Evolutionary conservation across 768 basidiomycete species (phyloP).

Genomic region (Boletus sp.): DNA sequence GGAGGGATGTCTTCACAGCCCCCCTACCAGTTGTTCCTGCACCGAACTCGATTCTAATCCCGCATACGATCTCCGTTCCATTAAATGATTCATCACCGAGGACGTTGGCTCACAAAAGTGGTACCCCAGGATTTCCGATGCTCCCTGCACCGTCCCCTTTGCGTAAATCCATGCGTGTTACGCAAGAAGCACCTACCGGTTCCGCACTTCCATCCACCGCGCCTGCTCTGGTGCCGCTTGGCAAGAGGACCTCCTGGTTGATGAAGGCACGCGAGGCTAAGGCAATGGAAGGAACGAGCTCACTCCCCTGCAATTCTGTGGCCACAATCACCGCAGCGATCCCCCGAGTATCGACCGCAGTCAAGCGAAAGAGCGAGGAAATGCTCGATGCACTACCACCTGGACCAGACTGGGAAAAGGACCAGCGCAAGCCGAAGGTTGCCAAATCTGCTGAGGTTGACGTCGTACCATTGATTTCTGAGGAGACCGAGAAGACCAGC

Average conservation of each 20-base stretch:
- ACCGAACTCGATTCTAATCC: slow-evolving; percentile 5
- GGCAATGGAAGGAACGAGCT: slow-evolving; percentile 51
- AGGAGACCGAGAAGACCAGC: slow-evolving; percentile 6
- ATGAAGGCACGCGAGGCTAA: slow-evolving; percentile 74
- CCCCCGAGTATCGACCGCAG: slow-evolving; percentile 24
- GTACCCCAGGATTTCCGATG: slow-evolving; percentile 51
- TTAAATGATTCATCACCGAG: slow-evolving; percentile 34
- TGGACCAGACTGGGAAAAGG: slow-evolving; percentile 32
- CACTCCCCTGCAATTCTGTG: slow-evolving; percentile 26
- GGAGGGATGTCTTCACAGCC: slow-evolving; percentile 24
- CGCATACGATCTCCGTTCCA: slow-evolving; percentile 32
- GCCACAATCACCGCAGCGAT: slow-evolving; percentile 1
- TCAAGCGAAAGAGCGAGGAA: slow-evolving; percentile 70
- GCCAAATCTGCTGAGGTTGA: slow-evolving; percentile 44
- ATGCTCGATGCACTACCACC: slow-evolving; percentile 27
- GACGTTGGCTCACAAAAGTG: slow-evolving; percentile 37
- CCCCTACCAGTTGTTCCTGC: slow-evolving; percentile 20
- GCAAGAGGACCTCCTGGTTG: slow-evolving; percentile 79
- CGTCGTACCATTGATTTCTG: slow-evolving; percentile 22
- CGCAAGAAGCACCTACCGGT: slow-evolving; percentile 44
- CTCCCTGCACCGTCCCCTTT: slow-evolving; percentile 68
- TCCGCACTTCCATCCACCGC: slow-evolving; percentile 37
- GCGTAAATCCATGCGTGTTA: slow-evolving; percentile 60
- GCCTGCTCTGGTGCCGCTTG: slow-evolving; percentile 37
- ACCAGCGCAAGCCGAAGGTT: slow-evolving; percentile 48